Evolutionary conservation across 2,329 filamentous ascomycete species (phyloP), one percentile per base, ranked within the genome.

Genomic region (Microdochium paspali): DNA sequence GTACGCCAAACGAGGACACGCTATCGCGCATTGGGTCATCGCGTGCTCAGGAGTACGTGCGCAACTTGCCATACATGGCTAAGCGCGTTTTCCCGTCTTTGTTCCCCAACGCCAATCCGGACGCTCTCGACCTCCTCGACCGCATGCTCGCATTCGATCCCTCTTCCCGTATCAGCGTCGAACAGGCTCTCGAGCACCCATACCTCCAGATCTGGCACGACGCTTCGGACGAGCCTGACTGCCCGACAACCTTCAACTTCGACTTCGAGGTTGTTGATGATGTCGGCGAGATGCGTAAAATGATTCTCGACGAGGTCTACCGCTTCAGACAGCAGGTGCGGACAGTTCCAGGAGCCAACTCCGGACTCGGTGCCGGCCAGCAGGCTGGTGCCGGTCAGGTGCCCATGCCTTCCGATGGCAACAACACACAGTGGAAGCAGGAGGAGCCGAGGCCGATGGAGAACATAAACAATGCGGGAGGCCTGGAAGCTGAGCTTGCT

Each of bases 151-250:
- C 93, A 20, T 98, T 98, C 65, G 93, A 98, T 64, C 93, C 93
- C 0, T 90, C 88, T 12, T 85, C 85, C 54, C 89, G 93, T 61
- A 94, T 98, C 67, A 88, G 84, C 44, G 93, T 97, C 54, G 93
- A 98, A 69, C 82, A 91, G 61, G 93, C 93, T 18, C 83, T 98
- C 49, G 90, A 97, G 73, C 93, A 98, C 73, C 86, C 86, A 28
- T 98, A 98, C 70, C 79, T 98, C 48, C 82, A 91, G 62, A 96
- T 98, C 71, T 97, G 93, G 93, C 93, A 98, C 72, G 93, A 98
- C 59, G 87, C 90, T 46, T 90, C 87, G 3, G 93, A 98, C 68
- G 93, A 98, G 73, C 93, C 93, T 20, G 80, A 84, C 54, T 97
- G 91, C 72, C 90, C 90, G 0, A 87, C 85, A 15, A 90, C 89